Evolutionary conservation across 495 filamentous ascomycete species (phyloP), one percentile per base, ranked within the genome.

Genomic region (Penicillium lividum): DNA sequence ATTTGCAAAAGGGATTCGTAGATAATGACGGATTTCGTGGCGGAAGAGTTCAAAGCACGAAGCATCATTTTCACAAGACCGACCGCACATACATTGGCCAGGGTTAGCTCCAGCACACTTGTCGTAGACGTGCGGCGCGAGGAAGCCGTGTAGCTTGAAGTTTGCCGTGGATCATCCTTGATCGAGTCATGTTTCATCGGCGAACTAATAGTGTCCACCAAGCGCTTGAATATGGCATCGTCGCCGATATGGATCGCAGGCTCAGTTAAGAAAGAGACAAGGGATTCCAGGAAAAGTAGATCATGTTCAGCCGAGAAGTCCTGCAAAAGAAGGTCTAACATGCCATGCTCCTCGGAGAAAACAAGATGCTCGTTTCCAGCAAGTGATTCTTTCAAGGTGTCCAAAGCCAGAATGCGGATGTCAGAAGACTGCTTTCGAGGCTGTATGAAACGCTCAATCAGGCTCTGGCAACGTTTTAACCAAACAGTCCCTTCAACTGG

Each of bases 361-460:
- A 66, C 44, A 4, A 80, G 50, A 30, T 65, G 59, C 13, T 79
- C 75, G 38, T 77, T 70, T 29, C 81, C 80, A 59, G 86, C 86
- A 11, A 89, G 68, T 16, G 74, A 84, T 51, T 91, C 88, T 44
- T 84, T 85, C 36, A 95, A 69, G 2, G 82, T 81, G 57, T 87
- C 82, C 47, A 93, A 68, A 36, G 89, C 87, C 22, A 82, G 76
- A 10, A 90, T 75, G 15, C 92, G 87, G 55, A 91, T 82, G 40
- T 85, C 79, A 1, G 86, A 80, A 27, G 85, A 78, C 48, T 91
- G 85, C 51, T 68, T 79, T 11, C 76, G 80, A 61, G 88, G 80
- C 36, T 79, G 81, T 51, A 93, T 83, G 61, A 96, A 88, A 10
- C 82, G 78, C 28, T 83, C 76, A 49, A 92, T 74, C 2, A 94